Evolutionary conservation across 129 eudicot genomes (phyloP), one percentile per base, ranked within the genome.

Genomic region (Smallanthus sonchifolius): DNA sequence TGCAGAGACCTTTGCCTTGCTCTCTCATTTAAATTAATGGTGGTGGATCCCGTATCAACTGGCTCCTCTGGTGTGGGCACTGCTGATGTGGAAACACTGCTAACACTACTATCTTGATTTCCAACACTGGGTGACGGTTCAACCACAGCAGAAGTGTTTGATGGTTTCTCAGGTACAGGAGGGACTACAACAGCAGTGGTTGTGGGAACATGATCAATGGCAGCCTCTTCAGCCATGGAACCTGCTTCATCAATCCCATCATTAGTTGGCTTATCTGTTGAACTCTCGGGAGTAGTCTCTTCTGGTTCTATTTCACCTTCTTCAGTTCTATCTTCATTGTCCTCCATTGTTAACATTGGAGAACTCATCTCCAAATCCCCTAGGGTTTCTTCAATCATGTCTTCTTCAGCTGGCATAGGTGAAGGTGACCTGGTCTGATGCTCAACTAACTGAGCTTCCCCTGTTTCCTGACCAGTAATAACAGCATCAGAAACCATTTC

Each of bases 21-120:
- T 72, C 97, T 87, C 68, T 82, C 84, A 38, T 71, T 15, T 60
- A 90, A 75, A 77, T 90, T 90, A 3, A 94, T 88, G 4, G 96
- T 92, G 2, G 80, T 85, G 13, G 91, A 77, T 57, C 80, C 77
- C 44, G 79, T 68, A 49, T 77, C 79, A 64, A 56, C 73, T 35
- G 84, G 76, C 10, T 89, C 86, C 11, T 72, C 83, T 30, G 78
- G 86, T 70, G 76, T 85, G 48, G 65, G 17, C 17, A 75, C 83
- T 34, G 77, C 83, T 65, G 81, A 15, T 47, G 72, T 66, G 8
- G 86, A 15, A 34, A 49, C 61, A 61, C 69, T 57, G 43, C 66
- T 20, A 74, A 28, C 32, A 24, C 60, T 62, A 44, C 69, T 64
- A 54, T 71, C 89, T 81, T 87, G 82, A 28, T 59, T 77, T 9